Evolutionary conservation across 805 yeast species (phyloP).

Genomic region (Pichia pseudocactophila): DNA sequence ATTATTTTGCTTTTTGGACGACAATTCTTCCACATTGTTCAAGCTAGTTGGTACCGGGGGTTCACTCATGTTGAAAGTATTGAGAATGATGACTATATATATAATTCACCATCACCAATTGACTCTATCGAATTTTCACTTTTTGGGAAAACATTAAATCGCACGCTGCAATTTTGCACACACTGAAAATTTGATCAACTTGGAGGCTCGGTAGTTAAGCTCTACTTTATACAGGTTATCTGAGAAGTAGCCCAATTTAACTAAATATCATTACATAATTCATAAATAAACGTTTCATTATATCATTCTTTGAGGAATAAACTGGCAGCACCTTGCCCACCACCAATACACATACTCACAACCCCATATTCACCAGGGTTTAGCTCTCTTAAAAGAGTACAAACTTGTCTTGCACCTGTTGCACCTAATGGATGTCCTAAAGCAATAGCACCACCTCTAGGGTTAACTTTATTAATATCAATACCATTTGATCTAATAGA

Average conservation of each 20-base stretch:
- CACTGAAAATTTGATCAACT: no score
- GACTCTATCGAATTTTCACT: no score
- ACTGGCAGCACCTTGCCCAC: conserved; percentile 98
- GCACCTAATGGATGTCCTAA: conserved; percentile 91
- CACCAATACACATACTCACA: conserved; percentile 95
- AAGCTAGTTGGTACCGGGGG: not conserved
- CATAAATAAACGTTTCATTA: not conserved
- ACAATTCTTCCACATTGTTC: not conserved
- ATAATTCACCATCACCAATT: no score
- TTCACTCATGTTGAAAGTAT: not conserved
- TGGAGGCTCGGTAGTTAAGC: no score
- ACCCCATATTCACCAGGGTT: conserved; percentile 77
- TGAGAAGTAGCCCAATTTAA: no score
- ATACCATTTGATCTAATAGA: conserved; percentile 59
- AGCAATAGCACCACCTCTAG: conserved; percentile 95
- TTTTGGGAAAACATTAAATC: no score
- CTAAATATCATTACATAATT: no score
- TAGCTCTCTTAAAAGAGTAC: conserved; percentile 78
- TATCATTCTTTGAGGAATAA: conserved; percentile 67
- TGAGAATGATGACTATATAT: no score
- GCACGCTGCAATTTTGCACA: no score
- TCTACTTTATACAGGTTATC: no score
- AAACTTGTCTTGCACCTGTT: conserved; percentile 81
- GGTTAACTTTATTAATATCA: conserved; percentile 66
- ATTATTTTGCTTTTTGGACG: not conserved